Base-by-base conservation (phyloP, 257 asterid species). In the Primulina eburnea region DNA sequence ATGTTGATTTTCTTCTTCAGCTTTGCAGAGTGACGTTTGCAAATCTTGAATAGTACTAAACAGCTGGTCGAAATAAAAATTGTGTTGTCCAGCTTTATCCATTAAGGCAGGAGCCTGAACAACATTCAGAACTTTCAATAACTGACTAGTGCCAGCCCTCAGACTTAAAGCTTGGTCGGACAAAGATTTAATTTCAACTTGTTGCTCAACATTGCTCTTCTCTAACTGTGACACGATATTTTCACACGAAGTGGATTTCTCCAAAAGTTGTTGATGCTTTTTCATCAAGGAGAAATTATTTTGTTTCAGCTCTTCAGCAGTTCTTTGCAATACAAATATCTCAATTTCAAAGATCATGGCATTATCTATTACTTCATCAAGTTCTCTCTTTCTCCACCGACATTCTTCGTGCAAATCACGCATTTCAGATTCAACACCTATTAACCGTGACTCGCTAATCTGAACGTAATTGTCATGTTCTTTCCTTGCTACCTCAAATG, bases 1-100 rank as follows among this genome's bases (percentile, higher is more conserved):
- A 68, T 55, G 82, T 73, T 82, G 82, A 75, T 84, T 88, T 83
- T 85, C 94, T 70, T 86, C 89, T 72, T 86, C 92, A 8, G 82
- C 75, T 73, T 80, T 73, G 68, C 32, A 59, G 67, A 85, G 80
- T 50, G 84, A 73, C 26, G 58, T 61, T 74, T 83, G 73, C 34
- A 59, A 37, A 64, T 61, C 80, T 76, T 79, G 77, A 62, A 83
- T 61, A 68, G 68, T 74, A 52, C 37, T 69, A 34, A 76, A 68
- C 37, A 75, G 60, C 64, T 64, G 64, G 64, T 64, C 55, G 68
- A 83, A 75, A 66, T 52, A 55, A 5, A 72, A 24, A 20, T 72
- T 76, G 64, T 75, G 79, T 60, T 71, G 70, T 37, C 38, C 79
- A 55, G 60, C 35, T 60, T 60, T 69, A 34, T 71, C 73, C 7